Conservation (phyloP, 495 filamentous ascomycete species). For the Podospora appendiculata region DNA sequence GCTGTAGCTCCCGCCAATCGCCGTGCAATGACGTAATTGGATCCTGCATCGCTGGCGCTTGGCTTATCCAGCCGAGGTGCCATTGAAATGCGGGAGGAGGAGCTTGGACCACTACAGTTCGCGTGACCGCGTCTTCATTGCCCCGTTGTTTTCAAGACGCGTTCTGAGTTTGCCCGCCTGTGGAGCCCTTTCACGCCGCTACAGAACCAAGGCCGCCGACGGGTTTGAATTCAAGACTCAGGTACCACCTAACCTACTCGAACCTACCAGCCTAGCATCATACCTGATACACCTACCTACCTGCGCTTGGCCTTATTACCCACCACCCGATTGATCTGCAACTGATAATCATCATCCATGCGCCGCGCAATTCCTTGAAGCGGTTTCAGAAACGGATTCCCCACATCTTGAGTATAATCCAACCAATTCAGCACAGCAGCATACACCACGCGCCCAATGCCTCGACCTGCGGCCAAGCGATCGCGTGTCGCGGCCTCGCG, state of each 20-base stretch:
- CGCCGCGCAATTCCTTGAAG: no score
- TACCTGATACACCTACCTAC: no score
- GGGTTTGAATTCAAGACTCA: no score
- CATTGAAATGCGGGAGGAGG: background rate
- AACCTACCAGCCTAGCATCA: no score
- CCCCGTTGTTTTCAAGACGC: background rate
- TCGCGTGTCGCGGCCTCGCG: slow-evolving; percentile 30
- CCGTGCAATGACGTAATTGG: slow-evolving; percentile 2
- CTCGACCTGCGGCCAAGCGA: slow-evolving; percentile 28
- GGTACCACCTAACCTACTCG: no score
- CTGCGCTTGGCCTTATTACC: no score
- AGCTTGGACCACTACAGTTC: slow-evolving; percentile 1
- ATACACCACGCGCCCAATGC: slow-evolving; percentile 18
- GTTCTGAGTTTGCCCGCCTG: background rate
- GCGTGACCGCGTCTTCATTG: background rate
- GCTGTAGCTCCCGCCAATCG: background rate
- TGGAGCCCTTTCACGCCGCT: background rate
- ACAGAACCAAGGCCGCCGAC: no score
- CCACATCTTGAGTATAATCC: no score
- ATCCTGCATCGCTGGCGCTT: background rate
- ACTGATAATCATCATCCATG: no score
- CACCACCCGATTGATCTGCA: no score
- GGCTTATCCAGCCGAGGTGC: background rate
- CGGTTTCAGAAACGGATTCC: no score
- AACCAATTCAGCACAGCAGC: no score